Conservation (phyloP, 805 yeast genomes). For the Candida coquimbonensis region DNA sequence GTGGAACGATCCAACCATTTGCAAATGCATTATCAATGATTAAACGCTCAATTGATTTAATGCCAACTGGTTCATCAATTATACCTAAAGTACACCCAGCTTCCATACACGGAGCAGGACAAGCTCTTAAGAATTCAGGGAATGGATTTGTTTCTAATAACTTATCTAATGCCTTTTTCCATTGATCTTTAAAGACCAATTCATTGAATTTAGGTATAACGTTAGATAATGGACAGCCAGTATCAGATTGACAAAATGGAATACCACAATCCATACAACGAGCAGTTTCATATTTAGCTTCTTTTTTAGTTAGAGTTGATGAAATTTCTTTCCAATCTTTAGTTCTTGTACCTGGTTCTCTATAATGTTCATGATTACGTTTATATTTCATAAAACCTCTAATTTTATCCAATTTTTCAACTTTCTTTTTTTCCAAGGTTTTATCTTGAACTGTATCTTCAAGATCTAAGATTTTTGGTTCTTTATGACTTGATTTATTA, state of each 20-base stretch:
- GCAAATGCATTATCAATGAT: constrained; percentile 95
- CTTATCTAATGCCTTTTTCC: constrained; percentile 90
- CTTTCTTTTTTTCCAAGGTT: constrained; percentile 55
- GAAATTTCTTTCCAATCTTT: constrained; percentile 92
- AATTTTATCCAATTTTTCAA: constrained; percentile 64
- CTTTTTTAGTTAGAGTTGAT: constrained; percentile 73
- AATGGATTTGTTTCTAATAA: constrained; percentile 94
- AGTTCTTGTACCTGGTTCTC: constrained; percentile 68
- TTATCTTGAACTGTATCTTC: constrained; percentile 82
- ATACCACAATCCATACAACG: constrained; percentile 99
- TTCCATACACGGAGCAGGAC: constrained; percentile 95
- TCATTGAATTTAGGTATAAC: constrained; percentile 98
- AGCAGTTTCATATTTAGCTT: constrained; percentile 86
- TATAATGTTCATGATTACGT: constrained; percentile 80
- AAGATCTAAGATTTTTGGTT: constrained; percentile 82
- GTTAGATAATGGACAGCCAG: constrained; percentile 97
- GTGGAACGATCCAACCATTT: constrained; percentile 92
- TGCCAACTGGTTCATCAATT: constrained; percentile 92
- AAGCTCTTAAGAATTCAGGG: constrained; percentile 96
- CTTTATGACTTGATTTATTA: constrained; percentile 34
- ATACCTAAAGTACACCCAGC: constrained; percentile 95
- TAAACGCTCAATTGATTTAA: constrained; percentile 91
- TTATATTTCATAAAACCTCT: constrained; percentile 93
- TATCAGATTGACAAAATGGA: constrained; percentile 96
- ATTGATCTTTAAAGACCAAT: constrained; percentile 86